These are phyloP conservation scores for Candida gigantensis DNA, from an alignment of 1,139 yeast genomes.

Conservation along the genomic window DNA sequence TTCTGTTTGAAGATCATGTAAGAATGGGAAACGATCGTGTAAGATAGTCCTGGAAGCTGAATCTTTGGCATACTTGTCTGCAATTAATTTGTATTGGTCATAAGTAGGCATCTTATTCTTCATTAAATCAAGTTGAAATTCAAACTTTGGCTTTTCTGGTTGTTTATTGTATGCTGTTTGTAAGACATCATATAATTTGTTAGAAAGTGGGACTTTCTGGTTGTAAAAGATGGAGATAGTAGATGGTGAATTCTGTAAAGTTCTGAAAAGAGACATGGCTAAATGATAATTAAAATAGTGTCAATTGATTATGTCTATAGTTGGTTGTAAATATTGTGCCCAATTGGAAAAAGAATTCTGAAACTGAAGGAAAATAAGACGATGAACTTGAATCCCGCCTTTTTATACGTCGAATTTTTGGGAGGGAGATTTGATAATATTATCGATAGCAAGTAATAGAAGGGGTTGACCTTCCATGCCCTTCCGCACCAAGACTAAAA, in stretches of 20 bases:
- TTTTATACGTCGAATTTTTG: too few relatives aligned
- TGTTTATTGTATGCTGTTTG: constrained; percentile 32
- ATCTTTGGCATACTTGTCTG: constrained; percentile 29
- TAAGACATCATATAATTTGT: constrained; percentile 32
- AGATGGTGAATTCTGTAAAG: constrained; percentile 47
- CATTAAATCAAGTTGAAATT: constrained; percentile 41
- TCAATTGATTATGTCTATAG: too few relatives aligned
- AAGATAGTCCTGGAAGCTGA: constrained; percentile 28
- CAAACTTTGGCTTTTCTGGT: constrained; percentile 15
- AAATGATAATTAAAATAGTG: too few relatives aligned
- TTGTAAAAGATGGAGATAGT: constrained; percentile 47
- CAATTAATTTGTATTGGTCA: constrained; percentile 39
- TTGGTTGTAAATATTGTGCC: too few relatives aligned
- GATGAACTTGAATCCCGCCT: too few relatives aligned
- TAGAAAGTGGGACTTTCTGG: constrained; percentile 34
- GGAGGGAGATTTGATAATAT: too few relatives aligned
- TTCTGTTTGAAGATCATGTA: constrained; percentile 25
- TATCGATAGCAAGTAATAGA: too few relatives aligned
- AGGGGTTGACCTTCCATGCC: too few relatives aligned
- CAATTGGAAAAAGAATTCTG: too few relatives aligned
- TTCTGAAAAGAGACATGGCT: constrained; percentile 31
- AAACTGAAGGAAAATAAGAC: too few relatives aligned
- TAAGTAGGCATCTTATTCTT: constrained; percentile 46
- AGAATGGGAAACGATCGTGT: constrained; percentile 40
- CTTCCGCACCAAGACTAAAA: too few relatives aligned